Percentiles rank a stretch among this genome's conserved stretches.
Evolutionary conservation across 2,329 filamentous ascomycete genomes (phyloP).

Genomic region (Dactylonectria estremocensis): DNA sequence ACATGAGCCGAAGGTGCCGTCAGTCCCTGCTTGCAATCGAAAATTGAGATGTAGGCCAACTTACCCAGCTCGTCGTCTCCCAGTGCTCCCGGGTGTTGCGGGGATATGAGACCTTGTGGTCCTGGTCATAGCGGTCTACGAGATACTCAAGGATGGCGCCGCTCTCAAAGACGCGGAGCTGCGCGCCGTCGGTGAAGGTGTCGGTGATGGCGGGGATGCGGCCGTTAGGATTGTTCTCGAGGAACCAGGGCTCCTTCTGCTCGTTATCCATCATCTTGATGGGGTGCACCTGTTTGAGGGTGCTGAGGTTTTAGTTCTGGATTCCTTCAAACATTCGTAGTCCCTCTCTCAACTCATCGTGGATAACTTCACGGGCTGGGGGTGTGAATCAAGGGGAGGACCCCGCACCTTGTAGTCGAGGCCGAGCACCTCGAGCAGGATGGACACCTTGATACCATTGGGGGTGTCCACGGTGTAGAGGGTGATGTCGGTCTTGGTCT

Average conservation of each 20-base stretch:
- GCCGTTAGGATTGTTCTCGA: no score
- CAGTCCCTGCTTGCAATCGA: not conserved
- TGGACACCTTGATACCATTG: conserved; percentile 92
- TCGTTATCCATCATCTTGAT: no score
- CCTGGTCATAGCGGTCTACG: conserved; percentile 85
- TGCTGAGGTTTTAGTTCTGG: conserved; percentile 55
- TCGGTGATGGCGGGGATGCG: no score
- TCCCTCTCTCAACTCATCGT: not conserved
- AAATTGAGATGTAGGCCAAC: conserved; percentile 32
- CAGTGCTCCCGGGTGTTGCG: conserved; percentile 80
- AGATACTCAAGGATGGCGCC: conserved; percentile 92
- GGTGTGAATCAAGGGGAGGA: not conserved
- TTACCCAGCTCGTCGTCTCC: conserved; percentile 84
- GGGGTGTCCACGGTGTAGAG: conserved; percentile 85
- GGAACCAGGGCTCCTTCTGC: no score
- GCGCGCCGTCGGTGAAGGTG: no score
- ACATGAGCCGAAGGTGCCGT: conserved; percentile 67
- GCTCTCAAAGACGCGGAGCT: no score
- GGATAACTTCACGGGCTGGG: not conserved
- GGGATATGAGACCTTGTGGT: conserved; percentile 88
- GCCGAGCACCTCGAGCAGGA: conserved; percentile 87
- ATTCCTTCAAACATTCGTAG: not conserved
- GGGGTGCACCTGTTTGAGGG: no score
- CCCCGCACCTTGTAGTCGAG: conserved; percentile 79
- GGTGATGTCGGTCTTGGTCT: conserved; percentile 67